These are phyloP conservation scores for Cordyceps fumosorosea DNA, from an alignment of 2,329 filamentous ascomycete genomes.

Conservation along the genomic window DNA sequence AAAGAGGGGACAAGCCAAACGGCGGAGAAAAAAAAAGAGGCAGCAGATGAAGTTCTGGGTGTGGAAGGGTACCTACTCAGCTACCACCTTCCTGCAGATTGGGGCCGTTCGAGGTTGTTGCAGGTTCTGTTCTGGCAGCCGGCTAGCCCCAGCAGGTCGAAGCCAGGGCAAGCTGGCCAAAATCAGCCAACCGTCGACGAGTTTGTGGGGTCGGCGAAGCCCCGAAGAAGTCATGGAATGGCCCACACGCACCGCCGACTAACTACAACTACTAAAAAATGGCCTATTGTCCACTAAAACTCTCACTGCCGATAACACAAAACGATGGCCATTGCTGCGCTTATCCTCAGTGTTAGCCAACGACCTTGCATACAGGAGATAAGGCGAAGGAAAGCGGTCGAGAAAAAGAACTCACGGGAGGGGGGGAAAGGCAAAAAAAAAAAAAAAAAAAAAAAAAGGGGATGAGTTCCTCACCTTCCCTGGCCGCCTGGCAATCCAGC, in stretches of 20 bases:
- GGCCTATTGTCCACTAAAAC: neutral
- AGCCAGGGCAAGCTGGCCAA: neutral
- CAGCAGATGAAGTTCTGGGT: neutral
- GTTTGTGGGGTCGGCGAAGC: constrained; percentile 1
- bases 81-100: neutral
- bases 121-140: neutral
- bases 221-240: neutral
- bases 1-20: neutral
- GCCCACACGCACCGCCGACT: neutral
- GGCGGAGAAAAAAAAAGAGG: neutral
- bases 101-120: neutral
- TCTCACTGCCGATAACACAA: neutral
- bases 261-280: neutral
- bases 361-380: neutral
- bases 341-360: no score
- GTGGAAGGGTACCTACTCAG: neutral
- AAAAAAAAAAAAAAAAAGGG: neutral
- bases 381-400: neutral
- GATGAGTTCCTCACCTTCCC: no score
- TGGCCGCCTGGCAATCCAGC: no score
- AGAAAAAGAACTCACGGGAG: neutral
- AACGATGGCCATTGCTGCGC: no score
- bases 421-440: neutral
- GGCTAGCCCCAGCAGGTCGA: neutral
- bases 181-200: neutral